phyloP scores from a whole-genome alignment of 192 early-diverging fungal species.

The Umbelopsis sp. region DNA sequence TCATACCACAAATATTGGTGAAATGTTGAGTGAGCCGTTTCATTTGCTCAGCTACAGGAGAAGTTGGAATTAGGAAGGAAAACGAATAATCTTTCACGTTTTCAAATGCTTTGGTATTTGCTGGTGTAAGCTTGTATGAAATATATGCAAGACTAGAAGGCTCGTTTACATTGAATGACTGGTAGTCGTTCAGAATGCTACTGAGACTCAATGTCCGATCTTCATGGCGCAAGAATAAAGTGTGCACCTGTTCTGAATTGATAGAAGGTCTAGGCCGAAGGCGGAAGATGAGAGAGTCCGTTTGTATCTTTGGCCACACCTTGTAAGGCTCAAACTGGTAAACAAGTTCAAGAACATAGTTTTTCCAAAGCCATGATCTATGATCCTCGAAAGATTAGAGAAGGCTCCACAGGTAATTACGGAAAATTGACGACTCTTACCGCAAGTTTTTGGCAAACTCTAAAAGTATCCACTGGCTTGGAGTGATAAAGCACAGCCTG shows the following conservation, averaged over 20 bases:
- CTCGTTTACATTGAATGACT: conserved; percentile 21
- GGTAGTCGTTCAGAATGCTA: conserved; percentile 39
- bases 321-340: conserved; percentile 63
- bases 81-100: conserved; percentile 39
- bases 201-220: not conserved
- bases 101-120: not conserved
- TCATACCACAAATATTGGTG: conserved; percentile 46
- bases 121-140: conserved; percentile 29
- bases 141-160: conserved; percentile 14
- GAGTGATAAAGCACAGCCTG: conserved; percentile 57
- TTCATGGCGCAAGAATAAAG: not conserved
- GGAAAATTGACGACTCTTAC: conserved; percentile 27
- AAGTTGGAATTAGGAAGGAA: conserved; percentile 48
- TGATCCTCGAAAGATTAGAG: not conserved
- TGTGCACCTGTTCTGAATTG: not conserved
- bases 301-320: conserved; percentile 62
- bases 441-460: conserved; percentile 55
- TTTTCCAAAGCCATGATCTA: conserved; percentile 56
- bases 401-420: not conserved
- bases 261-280: conserved; percentile 38
- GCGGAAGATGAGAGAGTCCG: conserved; percentile 59
- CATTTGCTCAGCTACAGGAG: conserved; percentile 31
- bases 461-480: conserved; percentile 63
- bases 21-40: conserved; percentile 37
- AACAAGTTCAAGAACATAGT: conserved; percentile 50